Percentiles rank a stretch among this genome's conserved stretches.
phyloP scores from a whole-genome alignment of 768 basidiomycete species.

The Candolleomyces eurysporus region DNA sequence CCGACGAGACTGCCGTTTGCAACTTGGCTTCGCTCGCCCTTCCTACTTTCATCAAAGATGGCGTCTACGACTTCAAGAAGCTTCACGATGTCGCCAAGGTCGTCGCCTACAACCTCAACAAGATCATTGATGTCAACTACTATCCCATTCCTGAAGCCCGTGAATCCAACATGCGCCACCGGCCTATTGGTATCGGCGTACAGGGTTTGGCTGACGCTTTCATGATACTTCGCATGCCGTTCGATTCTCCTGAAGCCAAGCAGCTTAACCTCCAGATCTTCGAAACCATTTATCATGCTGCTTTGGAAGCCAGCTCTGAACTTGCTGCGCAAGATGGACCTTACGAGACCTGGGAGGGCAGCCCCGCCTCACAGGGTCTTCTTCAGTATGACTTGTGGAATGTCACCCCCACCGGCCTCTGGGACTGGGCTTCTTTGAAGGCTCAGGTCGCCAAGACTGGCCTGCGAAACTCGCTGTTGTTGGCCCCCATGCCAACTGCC shows the following conservation, averaged over 20 bases:
- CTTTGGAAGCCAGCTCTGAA: slow-evolving; percentile 88
- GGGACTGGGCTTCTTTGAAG: slow-evolving; percentile 93
- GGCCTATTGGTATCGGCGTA: slow-evolving; percentile 96
- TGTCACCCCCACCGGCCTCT: slow-evolving; percentile 81
- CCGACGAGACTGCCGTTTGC: slow-evolving; percentile 97
- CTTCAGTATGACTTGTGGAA: slow-evolving; percentile 97
- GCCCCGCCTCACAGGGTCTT: slow-evolving; percentile 83
- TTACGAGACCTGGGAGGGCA: slow-evolving; percentile 89
- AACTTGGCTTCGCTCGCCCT: slow-evolving; percentile 97
- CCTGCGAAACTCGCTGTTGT: slow-evolving; percentile 83
- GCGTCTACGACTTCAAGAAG: slow-evolving; percentile 90
- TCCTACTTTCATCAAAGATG: slow-evolving; percentile 83
- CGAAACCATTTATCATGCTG: slow-evolving; percentile 98
- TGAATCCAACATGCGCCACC: slow-evolving; percentile 93
- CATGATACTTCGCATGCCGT: slow-evolving; percentile 95
- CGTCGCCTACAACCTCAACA: slow-evolving; percentile 90
- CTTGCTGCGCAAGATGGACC: slow-evolving; percentile 75
- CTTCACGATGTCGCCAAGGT: slow-evolving; percentile 94
- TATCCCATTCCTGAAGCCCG: slow-evolving; percentile 92
- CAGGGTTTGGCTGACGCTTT: slow-evolving; percentile 98
- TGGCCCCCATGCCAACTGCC: slow-evolving; percentile 99
- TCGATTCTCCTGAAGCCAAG: slow-evolving; percentile 86
- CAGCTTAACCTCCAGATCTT: slow-evolving; percentile 93
- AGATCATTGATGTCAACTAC: slow-evolving; percentile 92
- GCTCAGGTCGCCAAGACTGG: slow-evolving; percentile 80